Conservation (phyloP, 768 basidiomycete species). For the Panaeolus papilionaceus region DNA sequence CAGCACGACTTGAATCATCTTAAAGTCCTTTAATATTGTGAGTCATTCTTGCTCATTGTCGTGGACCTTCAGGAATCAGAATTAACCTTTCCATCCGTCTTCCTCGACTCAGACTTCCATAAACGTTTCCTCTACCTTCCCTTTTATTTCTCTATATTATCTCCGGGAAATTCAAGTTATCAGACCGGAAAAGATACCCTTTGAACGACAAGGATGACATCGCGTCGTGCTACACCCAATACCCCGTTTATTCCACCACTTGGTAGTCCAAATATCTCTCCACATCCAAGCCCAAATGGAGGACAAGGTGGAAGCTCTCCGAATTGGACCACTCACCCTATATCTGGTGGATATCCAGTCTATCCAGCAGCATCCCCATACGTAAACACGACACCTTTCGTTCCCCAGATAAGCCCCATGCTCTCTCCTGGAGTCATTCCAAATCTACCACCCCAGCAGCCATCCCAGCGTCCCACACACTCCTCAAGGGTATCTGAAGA, state of each 20-base stretch:
- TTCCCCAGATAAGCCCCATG: slow-evolving; percentile 31
- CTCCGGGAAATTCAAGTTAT: background rate
- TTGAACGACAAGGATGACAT: background rate
- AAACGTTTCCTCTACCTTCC: background rate
- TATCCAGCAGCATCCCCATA: slow-evolving; percentile 27
- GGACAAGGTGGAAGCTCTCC: slow-evolving; percentile 32
- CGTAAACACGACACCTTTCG: slow-evolving; percentile 35
- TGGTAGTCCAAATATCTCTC: slow-evolving; percentile 41
- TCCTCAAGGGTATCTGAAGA: slow-evolving; percentile 33
- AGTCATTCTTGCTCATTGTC: background rate
- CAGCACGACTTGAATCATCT: background rate
- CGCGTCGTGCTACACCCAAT: slow-evolving; percentile 23
- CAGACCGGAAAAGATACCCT: background rate
- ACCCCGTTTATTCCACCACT: slow-evolving; percentile 49
- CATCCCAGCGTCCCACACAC: slow-evolving; percentile 4
- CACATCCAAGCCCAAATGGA: slow-evolving; percentile 35
- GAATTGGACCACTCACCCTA: slow-evolving; percentile 33
- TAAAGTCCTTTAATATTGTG: background rate
- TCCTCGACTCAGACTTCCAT: background rate
- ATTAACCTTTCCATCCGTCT: background rate
- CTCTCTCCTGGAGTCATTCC: slow-evolving; percentile 22
- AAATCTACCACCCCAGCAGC: slow-evolving; percentile 12
- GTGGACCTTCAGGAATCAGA: background rate
- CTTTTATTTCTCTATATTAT: background rate
- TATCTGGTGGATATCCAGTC: slow-evolving; percentile 17